Evolutionary conservation across 768 basidiomycete species (phyloP), one percentile per base, ranked within the genome.

Genomic region (Galerina marginata): DNA sequence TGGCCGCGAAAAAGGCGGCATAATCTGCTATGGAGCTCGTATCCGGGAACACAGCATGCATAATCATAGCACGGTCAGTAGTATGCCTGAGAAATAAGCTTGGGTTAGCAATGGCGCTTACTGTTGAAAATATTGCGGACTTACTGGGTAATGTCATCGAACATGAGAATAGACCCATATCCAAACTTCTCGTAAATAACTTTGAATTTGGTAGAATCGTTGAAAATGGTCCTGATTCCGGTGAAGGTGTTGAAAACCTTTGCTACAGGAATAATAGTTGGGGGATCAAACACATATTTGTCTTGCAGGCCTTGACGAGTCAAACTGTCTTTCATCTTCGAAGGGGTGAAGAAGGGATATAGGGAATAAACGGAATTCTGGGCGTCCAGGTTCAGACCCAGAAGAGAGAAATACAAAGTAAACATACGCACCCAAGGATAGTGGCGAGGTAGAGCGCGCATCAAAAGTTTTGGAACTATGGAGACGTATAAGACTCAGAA

Each of bases 301-400:
- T 67, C 67, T 4, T 68, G 71, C 20, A 79, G 62, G 1, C 74
- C 77, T 53, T 79, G 82, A 26, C 70, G 69, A 1, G 76, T 75
- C 23, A 86, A 69, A 25, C 70, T 74, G 7, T 74, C 64, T 56
- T 75, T 69, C 77, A 79, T 76, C 53, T 74, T 70, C 16, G 64
- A 60, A 14, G 89, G 89, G 0, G 83, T 83, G 73, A 86, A 76
- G 79, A 91, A 86, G 10, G 91, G 89, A 79, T 89, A 92, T 62
- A 83, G 77, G 1, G 79, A 83, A 66, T 90, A 88, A 14, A 78
- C 71, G 11, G 82, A 85, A 72, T 74, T 79, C 84, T 65, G 72
- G 69, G 49, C 81, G 6, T 9, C 54, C 9, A 10, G 68, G 7
- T 26, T 44, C 33, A 29, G 29, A 38, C 25, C 25, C 38, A 38